Evolutionary conservation across 176 grass and related monocot genomes (phyloP).

Genomic region (Poa pratensis): DNA sequence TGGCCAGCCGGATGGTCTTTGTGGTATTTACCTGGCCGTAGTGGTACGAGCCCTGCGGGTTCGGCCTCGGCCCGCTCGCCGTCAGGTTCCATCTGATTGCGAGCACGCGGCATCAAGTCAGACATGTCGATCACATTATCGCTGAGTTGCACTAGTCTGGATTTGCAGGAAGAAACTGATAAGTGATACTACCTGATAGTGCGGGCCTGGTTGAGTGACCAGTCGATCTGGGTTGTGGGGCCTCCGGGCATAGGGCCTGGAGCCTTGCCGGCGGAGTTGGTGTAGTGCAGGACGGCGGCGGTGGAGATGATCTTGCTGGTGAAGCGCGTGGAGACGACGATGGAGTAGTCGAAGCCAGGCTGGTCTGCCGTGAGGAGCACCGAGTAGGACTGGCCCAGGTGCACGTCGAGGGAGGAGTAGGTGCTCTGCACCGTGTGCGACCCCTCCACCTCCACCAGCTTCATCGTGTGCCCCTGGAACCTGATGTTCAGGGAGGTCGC

Average conservation of each 20-base stretch:
- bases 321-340: conserved; percentile 87
- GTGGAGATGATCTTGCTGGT: conserved; percentile 58
- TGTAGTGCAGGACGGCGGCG: conserved; percentile 68
- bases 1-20: conserved; percentile 76
- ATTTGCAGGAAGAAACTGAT: too few relatives aligned
- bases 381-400: conserved; percentile 92
- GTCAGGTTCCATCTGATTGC: conserved; percentile 90
- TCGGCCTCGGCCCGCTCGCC: conserved; percentile 86
- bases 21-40: conserved; percentile 65
- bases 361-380: conserved; percentile 83
- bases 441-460: conserved; percentile 89
- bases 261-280: conserved; percentile 64
- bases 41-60: conserved; percentile 96
- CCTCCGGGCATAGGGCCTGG: conserved; percentile 49
- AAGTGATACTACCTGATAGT: conserved; percentile 66
- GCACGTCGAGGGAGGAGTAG: conserved; percentile 83
- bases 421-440: conserved; percentile 80
- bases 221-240: conserved; percentile 74
- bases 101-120: background rate
- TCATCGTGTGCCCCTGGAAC: conserved; percentile 88
- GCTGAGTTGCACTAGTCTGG: too few relatives aligned
- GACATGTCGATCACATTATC: background rate
- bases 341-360: conserved; percentile 65
- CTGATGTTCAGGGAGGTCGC: conserved; percentile 75
- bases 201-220: conserved; percentile 87